A percentile compares a stretch with the other conserved stretches of the same genome.
Evolutionary conservation across 2,329 filamentous ascomycete species (phyloP).

Genomic region (Magnaporthales sp.): DNA sequence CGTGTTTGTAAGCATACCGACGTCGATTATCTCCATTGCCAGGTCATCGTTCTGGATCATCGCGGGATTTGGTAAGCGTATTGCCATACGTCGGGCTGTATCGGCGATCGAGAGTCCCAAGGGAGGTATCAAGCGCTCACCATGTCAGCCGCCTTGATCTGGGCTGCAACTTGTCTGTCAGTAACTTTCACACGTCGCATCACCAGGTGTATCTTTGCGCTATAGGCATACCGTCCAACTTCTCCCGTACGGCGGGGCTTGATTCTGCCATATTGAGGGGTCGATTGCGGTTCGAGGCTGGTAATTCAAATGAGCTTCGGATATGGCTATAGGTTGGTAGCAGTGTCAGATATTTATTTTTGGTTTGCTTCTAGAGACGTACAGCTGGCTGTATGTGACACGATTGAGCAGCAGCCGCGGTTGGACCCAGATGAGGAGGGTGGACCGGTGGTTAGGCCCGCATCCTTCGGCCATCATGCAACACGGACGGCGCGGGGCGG

Average conservation of each 20-base stretch:
- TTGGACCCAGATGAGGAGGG: neutral
- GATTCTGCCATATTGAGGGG: conserved; percentile 3
- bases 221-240: conserved; percentile 60
- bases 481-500: neutral
- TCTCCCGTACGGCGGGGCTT: conserved; percentile 44
- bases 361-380: neutral
- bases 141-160: conserved; percentile 98
- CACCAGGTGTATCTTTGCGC: neutral
- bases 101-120: neutral
- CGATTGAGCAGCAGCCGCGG: neutral
- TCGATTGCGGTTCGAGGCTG: neutral
- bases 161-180: conserved; percentile 46
- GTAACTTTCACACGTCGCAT: neutral
- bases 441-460: neutral
- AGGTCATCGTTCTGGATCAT: conserved; percentile 83
- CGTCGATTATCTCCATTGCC: conserved; percentile 91
- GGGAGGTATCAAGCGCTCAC: conserved; percentile 40
- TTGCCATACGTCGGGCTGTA: neutral
- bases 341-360: neutral
- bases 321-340: neutral
- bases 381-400: neutral
- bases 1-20: conserved; percentile 57
- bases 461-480: neutral
- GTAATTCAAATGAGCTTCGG: neutral
- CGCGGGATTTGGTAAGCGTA: neutral